Percentiles rank a stretch among this genome's conserved stretches.
Evolutionary conservation across 345 rosid species (phyloP).

Genomic region (Hevea brasiliensis): DNA sequence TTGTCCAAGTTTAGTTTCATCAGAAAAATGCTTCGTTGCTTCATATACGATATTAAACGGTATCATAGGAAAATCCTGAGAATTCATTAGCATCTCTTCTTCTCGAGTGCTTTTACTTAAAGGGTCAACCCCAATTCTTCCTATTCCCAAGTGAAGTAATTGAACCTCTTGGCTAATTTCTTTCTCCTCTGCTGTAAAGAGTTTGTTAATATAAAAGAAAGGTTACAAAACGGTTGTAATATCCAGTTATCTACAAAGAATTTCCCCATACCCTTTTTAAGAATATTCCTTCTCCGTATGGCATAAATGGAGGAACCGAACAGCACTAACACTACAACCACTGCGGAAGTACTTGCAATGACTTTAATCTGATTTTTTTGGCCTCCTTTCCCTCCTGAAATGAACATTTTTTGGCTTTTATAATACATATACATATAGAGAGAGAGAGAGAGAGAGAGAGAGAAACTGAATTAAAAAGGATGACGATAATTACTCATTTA

Average conservation of each 20-base stretch:
- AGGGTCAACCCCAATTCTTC: background rate
- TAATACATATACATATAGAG: too few species aligned
- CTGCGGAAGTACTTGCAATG: slow-evolving; percentile 2
- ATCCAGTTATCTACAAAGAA: background rate
- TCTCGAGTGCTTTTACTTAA: background rate
- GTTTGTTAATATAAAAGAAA: too few species aligned
- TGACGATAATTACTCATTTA: too few species aligned
- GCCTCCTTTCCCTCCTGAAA: background rate
- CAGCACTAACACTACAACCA: background rate
- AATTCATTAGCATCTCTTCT: slow-evolving; percentile 3
- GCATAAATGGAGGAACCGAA: background rate
- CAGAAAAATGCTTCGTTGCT: slow-evolving; percentile 34
- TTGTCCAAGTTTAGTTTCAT: slow-evolving; percentile 44
- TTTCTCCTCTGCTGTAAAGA: slow-evolving; percentile 3
- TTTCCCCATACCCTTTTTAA: slow-evolving; percentile 3
- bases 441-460: too few species aligned
- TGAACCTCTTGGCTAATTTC: slow-evolving; percentile 22
- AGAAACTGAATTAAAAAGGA: too few species aligned
- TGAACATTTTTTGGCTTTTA: too few species aligned
- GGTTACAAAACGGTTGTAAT: too few species aligned
- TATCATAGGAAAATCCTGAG: slow-evolving; percentile 26
- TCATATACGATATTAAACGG: slow-evolving; percentile 11
- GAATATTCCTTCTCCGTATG: slow-evolving; percentile 1
- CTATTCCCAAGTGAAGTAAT: slow-evolving; percentile 15
- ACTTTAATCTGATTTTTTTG: slow-evolving; percentile 9